Conservation (phyloP, 352 stramenopile genomes). For the Phytophthora ramorum region DNA sequence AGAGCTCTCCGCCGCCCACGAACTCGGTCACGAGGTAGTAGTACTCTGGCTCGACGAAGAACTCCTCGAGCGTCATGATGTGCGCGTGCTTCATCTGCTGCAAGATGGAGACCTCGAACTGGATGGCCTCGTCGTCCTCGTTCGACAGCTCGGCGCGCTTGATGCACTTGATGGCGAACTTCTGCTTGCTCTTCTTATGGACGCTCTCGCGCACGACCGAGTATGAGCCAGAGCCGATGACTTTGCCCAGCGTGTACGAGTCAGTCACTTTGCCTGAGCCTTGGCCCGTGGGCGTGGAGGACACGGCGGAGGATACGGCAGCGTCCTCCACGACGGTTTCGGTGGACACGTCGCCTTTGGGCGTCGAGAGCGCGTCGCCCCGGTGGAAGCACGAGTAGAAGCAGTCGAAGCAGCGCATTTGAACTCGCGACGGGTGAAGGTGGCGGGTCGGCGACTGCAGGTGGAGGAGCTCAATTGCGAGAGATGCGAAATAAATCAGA, state of each 20-base stretch:
- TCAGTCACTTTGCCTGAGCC: constrained; percentile 68
- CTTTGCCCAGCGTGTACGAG: constrained; percentile 76
- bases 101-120: constrained; percentile 83
- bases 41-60: constrained; percentile 90
- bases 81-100: constrained; percentile 89
- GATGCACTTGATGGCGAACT: constrained; percentile 92
- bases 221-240: constrained; percentile 91
- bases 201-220: constrained; percentile 88
- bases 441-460: not conserved
- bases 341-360: constrained; percentile 28
- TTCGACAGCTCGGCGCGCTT: constrained; percentile 74
- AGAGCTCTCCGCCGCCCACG: constrained; percentile 87
- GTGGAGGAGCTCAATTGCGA: not conserved
- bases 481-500: constrained; percentile 37
- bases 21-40: constrained; percentile 93
- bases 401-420: constrained; percentile 76
- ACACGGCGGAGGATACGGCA: constrained; percentile 16
- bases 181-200: constrained; percentile 79
- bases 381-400: constrained; percentile 61
- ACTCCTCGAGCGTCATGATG: constrained; percentile 92
- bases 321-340: constrained; percentile 20
- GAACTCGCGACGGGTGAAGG: not conserved
- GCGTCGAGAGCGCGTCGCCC: constrained; percentile 26
- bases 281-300: constrained; percentile 31
- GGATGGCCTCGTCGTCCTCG: constrained; percentile 83